These are phyloP conservation scores for Teunomyces atbi DNA, from an alignment of 805 yeast genomes.

Conservation along the genomic window DNA sequence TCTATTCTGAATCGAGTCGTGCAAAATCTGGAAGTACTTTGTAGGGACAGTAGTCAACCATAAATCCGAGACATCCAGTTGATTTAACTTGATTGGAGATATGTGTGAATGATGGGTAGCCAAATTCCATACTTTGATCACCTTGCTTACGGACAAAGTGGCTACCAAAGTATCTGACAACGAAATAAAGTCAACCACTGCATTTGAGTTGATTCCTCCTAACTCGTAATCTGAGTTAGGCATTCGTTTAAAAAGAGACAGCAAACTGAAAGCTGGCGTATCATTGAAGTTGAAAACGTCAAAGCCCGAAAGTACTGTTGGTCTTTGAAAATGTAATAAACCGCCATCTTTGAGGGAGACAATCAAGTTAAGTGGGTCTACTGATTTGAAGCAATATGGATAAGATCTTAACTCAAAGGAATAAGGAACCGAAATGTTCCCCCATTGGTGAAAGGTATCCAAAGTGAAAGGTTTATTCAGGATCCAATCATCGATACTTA, in stretches of 20 bases:
- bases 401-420: conserved; percentile 42
- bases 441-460: conserved; percentile 53
- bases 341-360: conserved; percentile 79
- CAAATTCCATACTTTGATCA: conserved; percentile 61
- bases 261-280: conserved; percentile 28
- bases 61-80: conserved; percentile 12
- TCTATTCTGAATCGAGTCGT: conserved; percentile 5
- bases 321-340: conserved; percentile 52
- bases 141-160: conserved; percentile 55
- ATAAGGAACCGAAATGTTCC: conserved; percentile 66
- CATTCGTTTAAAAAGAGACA: conserved; percentile 17
- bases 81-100: conserved; percentile 15
- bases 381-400: conserved; percentile 53
- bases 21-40: conserved; percentile 25
- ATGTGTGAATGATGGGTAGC: conserved; percentile 25
- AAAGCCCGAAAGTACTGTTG: conserved; percentile 23
- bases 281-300: conserved; percentile 57
- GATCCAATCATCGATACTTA: conserved; percentile 46
- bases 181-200: conserved; percentile 43
- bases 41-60: conserved; percentile 32
- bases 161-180: conserved; percentile 37
- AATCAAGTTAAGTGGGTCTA: conserved; percentile 45
- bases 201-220: conserved; percentile 40
- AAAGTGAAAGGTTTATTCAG: conserved; percentile 15
- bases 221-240: conserved; percentile 17